Base-by-base conservation (phyloP, 768 basidiomycete species). In the Tricholoma flavovirens region DNA sequence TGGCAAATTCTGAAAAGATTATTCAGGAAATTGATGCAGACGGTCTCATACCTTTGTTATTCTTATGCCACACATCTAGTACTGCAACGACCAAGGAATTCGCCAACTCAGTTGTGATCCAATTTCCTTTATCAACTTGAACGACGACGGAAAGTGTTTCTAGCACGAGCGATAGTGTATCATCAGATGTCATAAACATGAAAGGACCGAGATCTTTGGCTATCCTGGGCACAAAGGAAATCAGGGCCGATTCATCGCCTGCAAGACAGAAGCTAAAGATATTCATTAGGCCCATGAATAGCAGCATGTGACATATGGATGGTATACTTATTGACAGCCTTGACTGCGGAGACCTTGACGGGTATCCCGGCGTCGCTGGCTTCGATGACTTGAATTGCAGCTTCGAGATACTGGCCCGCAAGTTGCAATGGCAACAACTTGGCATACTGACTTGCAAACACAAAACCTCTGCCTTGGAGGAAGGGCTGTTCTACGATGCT, bases 331-430 rank as follows among this genome's bases (percentile, higher is more conserved):
- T 90, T 86, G 36, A 98, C 79, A 2, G 96, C 93, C 69, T 92
- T 90, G 24, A 98, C 88, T 9, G 96, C 95, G 1, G 93, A 95
- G 5, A 98, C 78, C 71, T 98, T 98, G 64, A 98, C 88, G 0
- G 93, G 90, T n/a, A 93, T 77, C 24, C 83, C 80, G 3, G 88
- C 83, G 22, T 83, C 81, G 19, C 66, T 62, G 0, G 84, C 80
- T 70, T 95, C 92, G 8, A 99, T 80, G 8, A 91, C 93, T 52
- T 87, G 84, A 29, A 97, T 77, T 0, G 94, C 88, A 4, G 92
- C 92, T 21, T 89, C 84, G 32, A 98, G 76, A 66, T 98, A 98
- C 64, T 94, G 91, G 0, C 83, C 82, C 1, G 90, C 86, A 49
- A 94, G 77, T 55, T 83, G 77, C 11, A 79, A 62, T 0, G 93